Base-by-base conservation (phyloP, 2,329 filamentous ascomycete genomes). In the Aspergillus costaricaensis region DNA sequence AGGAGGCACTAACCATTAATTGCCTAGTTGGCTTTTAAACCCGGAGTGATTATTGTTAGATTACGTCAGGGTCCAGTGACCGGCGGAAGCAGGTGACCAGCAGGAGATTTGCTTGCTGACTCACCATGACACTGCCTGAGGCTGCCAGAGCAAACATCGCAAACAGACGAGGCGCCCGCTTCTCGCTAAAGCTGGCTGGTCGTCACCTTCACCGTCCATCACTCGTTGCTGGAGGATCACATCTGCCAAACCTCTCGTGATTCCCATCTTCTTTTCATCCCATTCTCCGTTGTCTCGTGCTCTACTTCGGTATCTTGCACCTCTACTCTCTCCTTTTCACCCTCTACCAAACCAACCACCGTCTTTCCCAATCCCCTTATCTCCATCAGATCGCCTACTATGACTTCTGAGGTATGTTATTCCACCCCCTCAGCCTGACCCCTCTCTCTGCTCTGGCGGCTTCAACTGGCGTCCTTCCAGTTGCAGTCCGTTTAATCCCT, bases 341-440 rank as follows among this genome's bases (percentile, higher is more conserved):
- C 55, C 27, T 59, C 58, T 68, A 59, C 62, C 63, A 60, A 66
- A 19, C 58, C 63, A 66, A 66, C 69, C 63, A 67, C 61, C 60
- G 65, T 59, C 62, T 66, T 55, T 55, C 58, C 60, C 55, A 58
- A 59, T 43, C 59, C 57, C 56, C 51, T 58, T 59, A 65, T 58
- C 63, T 66, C 85, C 87, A 90, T 89, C 61, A 62, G 68, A 66
- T 65, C 68, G 68, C 65, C 72, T 76, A 85, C 73, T 75, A 87
- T 87, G 85, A 82, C 83, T 77, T 84, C 83, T 80, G 85, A 88
- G 81, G 85, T 88, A 84, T 73, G 85, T 74, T 64, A 60, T 82
- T 66, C 64, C 47, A 17, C 23, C 53, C 38, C 52, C 39, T 41
- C 68, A 66, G 63, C 69, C 64, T 62, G 62, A 62, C 75, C 74